Evolutionary conservation across 768 basidiomycete genomes (phyloP), one percentile per base, ranked within the genome.

Genomic region (Suillus plorans): DNA sequence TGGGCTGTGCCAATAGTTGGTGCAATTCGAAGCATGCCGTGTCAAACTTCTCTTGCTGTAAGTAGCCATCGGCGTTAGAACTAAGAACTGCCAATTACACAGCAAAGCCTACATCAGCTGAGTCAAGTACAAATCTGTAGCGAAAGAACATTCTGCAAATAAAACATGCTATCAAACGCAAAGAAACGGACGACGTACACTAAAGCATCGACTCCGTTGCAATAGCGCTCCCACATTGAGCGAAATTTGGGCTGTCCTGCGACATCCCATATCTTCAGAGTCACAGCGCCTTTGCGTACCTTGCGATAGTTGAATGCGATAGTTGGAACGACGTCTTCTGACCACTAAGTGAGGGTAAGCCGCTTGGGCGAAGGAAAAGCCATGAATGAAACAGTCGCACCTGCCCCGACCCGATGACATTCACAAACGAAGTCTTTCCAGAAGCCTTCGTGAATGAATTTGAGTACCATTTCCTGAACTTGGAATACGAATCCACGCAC

Each of bases 221-320:
- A 95, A 76, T 97, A 97, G 52, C 95, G 83, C 76, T 95, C 94
- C 93, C 94, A 97, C 89, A 96, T 95, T 42, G 92, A 92, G 52
- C 95, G 87, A 74, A 96, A 97, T 74, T 92, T 94, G 7, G 94
- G 91, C 79, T 97, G 95, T 37, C 94, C 94, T 67, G 95, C 95
- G 45, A 97, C 92, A 75, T 97, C 95, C 95, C 95, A 97, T 57
- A 97, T 88, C 75, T 95, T 97, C 72, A 97, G 80, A 0, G 92
- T 94, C 1, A 97, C 88, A 65, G 94, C 96, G 14, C 94, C 94
- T 71, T 93, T 94, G 67, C 89, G 82, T 14, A 97, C 89, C 74
- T 92, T 94, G 22, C 92, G 84, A 71, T 95, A 88, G 70, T 95
- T 95, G 81, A 95, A 97, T 8, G 95, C 94, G 25, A 97, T 91